Evolutionary conservation across 2,329 filamentous ascomycete species (phyloP).

Genomic region (Microsporum audouinii): DNA sequence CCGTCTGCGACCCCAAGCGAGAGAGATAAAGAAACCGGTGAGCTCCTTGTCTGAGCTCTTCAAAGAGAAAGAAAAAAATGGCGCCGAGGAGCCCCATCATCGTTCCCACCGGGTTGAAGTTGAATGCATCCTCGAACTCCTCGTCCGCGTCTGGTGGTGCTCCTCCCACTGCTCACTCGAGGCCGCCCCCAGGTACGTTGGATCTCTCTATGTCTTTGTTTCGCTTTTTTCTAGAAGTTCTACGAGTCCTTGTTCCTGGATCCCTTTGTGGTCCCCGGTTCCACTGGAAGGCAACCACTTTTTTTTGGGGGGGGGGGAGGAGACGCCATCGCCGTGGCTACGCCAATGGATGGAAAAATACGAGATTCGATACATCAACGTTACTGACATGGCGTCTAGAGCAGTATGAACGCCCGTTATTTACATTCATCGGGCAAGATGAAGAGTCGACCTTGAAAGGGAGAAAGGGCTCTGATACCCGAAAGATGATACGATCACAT

Average conservation of each 20-base stretch:
- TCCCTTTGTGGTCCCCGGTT: not conserved
- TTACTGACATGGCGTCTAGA: not conserved
- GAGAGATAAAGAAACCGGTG: not conserved
- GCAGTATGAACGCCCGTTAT: slow-evolving; percentile 18
- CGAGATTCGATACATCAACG: not conserved
- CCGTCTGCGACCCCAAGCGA: no score
- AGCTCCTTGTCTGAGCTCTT: not conserved
- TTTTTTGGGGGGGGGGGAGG: no score
- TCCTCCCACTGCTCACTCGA: not conserved
- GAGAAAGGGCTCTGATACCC: slow-evolving; percentile 30
- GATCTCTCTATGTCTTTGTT: not conserved
- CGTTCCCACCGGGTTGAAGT: not conserved
- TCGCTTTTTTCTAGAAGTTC: not conserved
- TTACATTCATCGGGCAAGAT: slow-evolving; percentile 34
- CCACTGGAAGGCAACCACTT: no score
- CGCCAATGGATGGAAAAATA: no score
- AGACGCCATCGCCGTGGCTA: no score
- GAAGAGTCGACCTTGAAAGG: slow-evolving; percentile 29
- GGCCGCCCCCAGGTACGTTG: not conserved
- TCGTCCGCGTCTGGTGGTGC: not conserved
- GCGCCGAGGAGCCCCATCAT: not conserved
- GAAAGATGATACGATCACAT: slow-evolving; percentile 33
- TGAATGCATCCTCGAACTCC: not conserved
- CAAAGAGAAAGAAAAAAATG: not conserved
- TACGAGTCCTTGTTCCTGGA: not conserved